Evolutionary conservation across 352 stramenopile species (phyloP).

Genomic region (Phytophthora fragariae): DNA sequence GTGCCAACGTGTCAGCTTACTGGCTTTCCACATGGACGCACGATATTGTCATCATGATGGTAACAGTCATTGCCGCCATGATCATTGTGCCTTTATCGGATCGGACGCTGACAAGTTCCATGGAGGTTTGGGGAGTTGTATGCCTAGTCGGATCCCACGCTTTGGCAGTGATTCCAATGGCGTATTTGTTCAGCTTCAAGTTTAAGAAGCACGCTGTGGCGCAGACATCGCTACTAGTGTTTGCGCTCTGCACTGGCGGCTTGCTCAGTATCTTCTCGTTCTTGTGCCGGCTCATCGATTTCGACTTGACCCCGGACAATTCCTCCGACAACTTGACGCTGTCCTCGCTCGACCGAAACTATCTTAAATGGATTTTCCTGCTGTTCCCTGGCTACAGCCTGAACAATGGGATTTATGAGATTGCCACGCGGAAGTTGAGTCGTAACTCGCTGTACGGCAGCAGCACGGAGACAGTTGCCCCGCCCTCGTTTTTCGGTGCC

Average conservation of each 20-base stretch:
- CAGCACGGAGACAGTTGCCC: constrained; percentile 27
- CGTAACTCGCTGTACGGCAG: constrained; percentile 55
- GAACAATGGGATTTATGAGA: constrained; percentile 76
- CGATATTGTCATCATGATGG: constrained; percentile 54
- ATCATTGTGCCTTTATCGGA: constrained; percentile 52
- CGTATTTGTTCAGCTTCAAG: constrained; percentile 69
- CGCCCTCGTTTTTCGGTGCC: constrained; percentile 66
- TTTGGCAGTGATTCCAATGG: constrained; percentile 60
- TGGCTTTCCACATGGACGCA: constrained; percentile 69
- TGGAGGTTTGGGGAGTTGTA: constrained; percentile 53
- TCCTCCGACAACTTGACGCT: constrained; percentile 53
- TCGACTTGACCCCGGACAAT: constrained; percentile 36
- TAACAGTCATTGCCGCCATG: constrained; percentile 50
- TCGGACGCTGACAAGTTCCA: constrained; percentile 35
- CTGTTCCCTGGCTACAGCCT: constrained; percentile 76
- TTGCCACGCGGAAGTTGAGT: constrained; percentile 74
- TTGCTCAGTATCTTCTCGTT: constrained; percentile 84
- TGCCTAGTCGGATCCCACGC: constrained; percentile 54
- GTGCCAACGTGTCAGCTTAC: constrained; percentile 60
- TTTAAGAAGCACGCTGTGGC: constrained; percentile 68
- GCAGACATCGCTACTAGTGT: constrained; percentile 74
- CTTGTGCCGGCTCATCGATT: constrained; percentile 74
- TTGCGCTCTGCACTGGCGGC: constrained; percentile 61
- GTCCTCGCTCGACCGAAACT: constrained; percentile 69
- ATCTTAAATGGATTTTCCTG: constrained; percentile 77